Percentiles rank a stretch among this genome's conserved stretches.
Evolutionary conservation across 768 basidiomycete genomes (phyloP).

Genomic region (Coprinopsis cinerea): DNA sequence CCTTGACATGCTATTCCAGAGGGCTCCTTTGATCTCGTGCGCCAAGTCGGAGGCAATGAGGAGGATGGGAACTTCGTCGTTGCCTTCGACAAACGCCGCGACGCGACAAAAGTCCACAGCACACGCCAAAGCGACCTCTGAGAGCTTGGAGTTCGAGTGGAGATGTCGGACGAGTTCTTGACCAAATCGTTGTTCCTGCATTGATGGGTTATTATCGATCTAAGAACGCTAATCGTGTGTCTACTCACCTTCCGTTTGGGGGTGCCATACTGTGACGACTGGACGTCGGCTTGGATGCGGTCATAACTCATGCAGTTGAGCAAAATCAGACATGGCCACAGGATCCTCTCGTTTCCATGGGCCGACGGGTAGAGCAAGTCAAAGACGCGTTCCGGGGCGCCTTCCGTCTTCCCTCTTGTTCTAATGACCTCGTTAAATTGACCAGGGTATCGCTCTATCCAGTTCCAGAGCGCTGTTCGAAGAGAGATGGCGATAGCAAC

Average conservation of each 20-base stretch:
- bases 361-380: constrained; percentile 60
- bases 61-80: constrained; percentile 57
- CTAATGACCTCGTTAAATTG: constrained; percentile 75
- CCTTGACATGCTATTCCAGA: constrained; percentile 32
- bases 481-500: constrained; percentile 66
- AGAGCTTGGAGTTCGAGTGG: constrained; percentile 45
- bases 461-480: constrained; percentile 82
- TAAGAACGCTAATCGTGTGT: too few species aligned
- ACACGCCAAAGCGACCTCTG: constrained; percentile 66
- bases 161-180: constrained; percentile 61
- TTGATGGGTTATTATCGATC: too few species aligned
- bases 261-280: constrained; percentile 25
- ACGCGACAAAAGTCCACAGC: constrained; percentile 75
- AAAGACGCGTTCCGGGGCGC: constrained; percentile 80
- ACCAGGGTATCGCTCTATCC: constrained; percentile 72
- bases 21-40: constrained; percentile 60
- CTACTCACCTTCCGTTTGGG: constrained; percentile 36
- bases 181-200: constrained; percentile 51
- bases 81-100: constrained; percentile 44
- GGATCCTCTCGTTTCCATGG: constrained; percentile 42
- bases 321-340: constrained; percentile 80
- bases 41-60: constrained; percentile 67
- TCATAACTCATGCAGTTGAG: constrained; percentile 75
- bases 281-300: constrained; percentile 54
- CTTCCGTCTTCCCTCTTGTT: constrained; percentile 62